Evolutionary conservation across 305 asterid species (phyloP).

Genomic region (Fraxinus sp.): DNA sequence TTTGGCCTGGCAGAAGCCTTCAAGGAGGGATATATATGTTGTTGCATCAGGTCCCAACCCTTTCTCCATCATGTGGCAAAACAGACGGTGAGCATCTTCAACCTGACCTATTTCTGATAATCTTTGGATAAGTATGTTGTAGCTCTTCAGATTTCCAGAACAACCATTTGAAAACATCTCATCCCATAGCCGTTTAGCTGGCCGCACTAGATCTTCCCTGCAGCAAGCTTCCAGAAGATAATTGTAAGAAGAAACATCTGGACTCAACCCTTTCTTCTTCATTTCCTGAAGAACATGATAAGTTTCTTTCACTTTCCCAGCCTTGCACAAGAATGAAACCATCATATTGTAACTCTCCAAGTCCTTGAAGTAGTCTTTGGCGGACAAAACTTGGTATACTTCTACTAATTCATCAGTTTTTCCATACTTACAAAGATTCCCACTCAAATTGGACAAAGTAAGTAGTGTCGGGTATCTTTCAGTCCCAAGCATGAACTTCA

Average conservation of each 20-base stretch:
- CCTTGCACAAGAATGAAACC: conserved; percentile 67
- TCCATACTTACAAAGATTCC: conserved; percentile 63
- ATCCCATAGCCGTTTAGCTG: conserved; percentile 90
- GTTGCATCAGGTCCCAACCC: conserved; percentile 57
- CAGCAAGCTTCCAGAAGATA: conserved; percentile 82
- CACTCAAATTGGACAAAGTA: conserved; percentile 59
- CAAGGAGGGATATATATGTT: conserved; percentile 51
- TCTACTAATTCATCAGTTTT: conserved; percentile 59
- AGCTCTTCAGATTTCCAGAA: conserved; percentile 59
- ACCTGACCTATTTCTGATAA: conserved; percentile 52
- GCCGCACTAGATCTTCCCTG: conserved; percentile 71
- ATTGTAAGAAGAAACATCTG: conserved; percentile 66
- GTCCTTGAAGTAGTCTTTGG: conserved; percentile 50
- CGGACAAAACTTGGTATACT: conserved; percentile 49
- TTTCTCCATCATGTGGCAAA: conserved; percentile 61
- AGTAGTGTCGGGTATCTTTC: conserved; percentile 55
- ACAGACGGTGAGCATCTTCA: conserved; percentile 70
- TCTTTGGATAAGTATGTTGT: conserved; percentile 54
- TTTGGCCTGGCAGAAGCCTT: conserved; percentile 57
- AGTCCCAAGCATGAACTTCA: conserved; percentile 67
- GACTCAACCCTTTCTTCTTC: conserved; percentile 68
- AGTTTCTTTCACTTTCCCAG: conserved; percentile 66
- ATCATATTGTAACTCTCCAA: conserved; percentile 60
- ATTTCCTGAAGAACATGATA: conserved; percentile 71
- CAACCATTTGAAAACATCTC: conserved; percentile 90